Base-by-base conservation (phyloP, 768 basidiomycete genomes). In the Udeniomyces megalosporus region DNA sequence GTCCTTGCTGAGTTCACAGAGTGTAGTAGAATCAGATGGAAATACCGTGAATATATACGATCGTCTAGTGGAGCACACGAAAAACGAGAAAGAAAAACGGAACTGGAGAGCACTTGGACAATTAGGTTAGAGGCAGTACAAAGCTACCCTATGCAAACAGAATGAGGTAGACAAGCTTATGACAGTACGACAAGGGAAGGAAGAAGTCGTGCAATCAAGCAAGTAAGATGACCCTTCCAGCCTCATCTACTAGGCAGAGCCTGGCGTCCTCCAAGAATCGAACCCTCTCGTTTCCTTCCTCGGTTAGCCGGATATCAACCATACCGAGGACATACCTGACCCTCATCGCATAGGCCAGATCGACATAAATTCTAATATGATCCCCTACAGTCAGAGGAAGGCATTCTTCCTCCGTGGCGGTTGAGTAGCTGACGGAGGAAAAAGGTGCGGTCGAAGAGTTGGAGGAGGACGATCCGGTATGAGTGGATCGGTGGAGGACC, bases 331-430 rank as follows among this genome's bases (percentile, higher is more conserved):
- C 31, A 3, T 48, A 22, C 14, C 58, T 46, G 4, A 59, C 58
- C 26, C 32, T 22, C n/a, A 49, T 29, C 34, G 58, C 58, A 31
- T 59, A 59, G 8, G 58, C 49, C 12, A 59, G 47, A 47, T 59
- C 58, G 58, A 59, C 32, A 32, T 59, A 59, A 47, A 59, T 50
- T 12, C 58, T 46, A n/a, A 34, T 47, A 47, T 59, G 58, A 35
- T 59, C 58, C 5, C 58, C 38, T 17, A 42, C n/a, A n/a, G n/a
- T 42, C 38, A 46, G 31, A 50, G 22, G 34, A 32, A 17, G 14
- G 35, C 32, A n/a, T 2, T 6, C 14, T n/a, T 31, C 22, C 6
- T 46, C 5, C 44, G 22, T 14, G 58, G n/a, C 29, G 28, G 15
- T n/a, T n/a, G n/a, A n/a, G n/a, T n/a, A n/a, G n/a, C n/a, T n/a